Conservation (phyloP, 2,329 filamentous ascomycete genomes). For the Fusarium beomiforme region DNA sequence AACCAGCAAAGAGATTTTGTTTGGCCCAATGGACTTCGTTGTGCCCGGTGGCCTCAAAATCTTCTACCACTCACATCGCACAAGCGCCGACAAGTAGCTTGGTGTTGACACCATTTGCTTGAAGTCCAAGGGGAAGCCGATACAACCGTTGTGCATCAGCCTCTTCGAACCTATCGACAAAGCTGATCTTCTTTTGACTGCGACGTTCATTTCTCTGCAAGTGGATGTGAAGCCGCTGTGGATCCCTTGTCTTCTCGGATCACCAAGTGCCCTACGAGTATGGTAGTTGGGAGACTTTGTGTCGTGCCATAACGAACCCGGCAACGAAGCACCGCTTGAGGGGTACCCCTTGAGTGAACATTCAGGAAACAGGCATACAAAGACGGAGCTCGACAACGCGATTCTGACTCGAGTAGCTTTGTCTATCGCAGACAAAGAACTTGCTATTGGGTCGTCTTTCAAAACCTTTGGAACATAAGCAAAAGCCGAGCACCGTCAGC, state of each 20-base stretch:
- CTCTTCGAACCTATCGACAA: neutral
- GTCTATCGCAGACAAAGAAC: neutral
- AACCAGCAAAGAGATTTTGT: conserved; percentile 8
- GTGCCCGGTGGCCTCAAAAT: neutral
- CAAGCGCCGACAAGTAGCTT: neutral
- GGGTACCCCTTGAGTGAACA: neutral
- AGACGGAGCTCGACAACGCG: neutral
- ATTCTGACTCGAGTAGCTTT: neutral
- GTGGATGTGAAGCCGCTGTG: neutral
- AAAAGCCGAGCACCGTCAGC: neutral
- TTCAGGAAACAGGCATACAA: neutral
- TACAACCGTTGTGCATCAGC: neutral
- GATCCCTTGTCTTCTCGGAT: neutral
- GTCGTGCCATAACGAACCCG: neutral
- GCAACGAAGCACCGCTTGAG: neutral
- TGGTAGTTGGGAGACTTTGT: neutral
- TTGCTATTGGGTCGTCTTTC: neutral
- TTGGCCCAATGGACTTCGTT: neutral
- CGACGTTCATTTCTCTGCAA: neutral
- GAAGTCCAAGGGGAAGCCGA: neutral
- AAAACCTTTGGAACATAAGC: neutral
- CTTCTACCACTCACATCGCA: neutral
- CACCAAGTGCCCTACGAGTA: neutral
- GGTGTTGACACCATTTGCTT: neutral
- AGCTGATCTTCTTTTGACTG: neutral